Percentiles rank a stretch among this genome's conserved stretches.
phyloP scores from a whole-genome alignment of 2,329 filamentous ascomycete species.

The Diplodia corticola region DNA sequence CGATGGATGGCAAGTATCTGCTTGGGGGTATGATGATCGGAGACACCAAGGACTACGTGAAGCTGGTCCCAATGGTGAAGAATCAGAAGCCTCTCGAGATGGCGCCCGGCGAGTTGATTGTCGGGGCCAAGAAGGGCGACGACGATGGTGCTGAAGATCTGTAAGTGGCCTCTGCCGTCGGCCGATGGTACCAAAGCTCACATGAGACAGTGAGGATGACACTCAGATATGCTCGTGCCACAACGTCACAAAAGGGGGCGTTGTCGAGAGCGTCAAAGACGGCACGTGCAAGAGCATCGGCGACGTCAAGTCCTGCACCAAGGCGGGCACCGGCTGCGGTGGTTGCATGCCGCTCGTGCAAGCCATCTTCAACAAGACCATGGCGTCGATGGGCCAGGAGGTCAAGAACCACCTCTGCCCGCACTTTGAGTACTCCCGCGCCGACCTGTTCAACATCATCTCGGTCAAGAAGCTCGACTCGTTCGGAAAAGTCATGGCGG shows the following conservation, averaged over 20 bases:
- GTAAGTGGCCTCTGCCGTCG: slow-evolving; percentile 34
- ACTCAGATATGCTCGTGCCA: slow-evolving; percentile 92
- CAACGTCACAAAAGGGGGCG: slow-evolving; percentile 84
- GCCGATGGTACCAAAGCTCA: slow-evolving; percentile 24
- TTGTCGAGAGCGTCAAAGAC: slow-evolving; percentile 70
- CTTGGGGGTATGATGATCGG: slow-evolving; percentile 98
- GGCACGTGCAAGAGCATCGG: slow-evolving; percentile 79
- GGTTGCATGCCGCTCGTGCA: slow-evolving; percentile 88
- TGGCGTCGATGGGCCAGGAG: slow-evolving; percentile 81
- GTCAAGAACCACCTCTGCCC: slow-evolving; percentile 84
- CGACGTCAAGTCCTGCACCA: slow-evolving; percentile 85
- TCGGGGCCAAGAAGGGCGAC: slow-evolving; percentile 72
- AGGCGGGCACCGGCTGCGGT: slow-evolving; percentile 86
- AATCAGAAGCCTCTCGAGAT: slow-evolving; percentile 76
- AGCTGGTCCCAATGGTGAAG: slow-evolving; percentile 84
- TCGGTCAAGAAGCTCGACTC: slow-evolving; percentile 75
- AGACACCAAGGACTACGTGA: slow-evolving; percentile 87
- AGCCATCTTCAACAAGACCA: slow-evolving; percentile 85
- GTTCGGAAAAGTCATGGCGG: slow-evolving; percentile 74
- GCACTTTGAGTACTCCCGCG: slow-evolving; percentile 80
- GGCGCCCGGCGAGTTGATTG: slow-evolving; percentile 77
- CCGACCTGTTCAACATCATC: slow-evolving; percentile 87
- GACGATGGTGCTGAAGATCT: slow-evolving; percentile 74
- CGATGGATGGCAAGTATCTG: slow-evolving; percentile 82
- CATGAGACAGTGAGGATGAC: slow-evolving; percentile 61